These are phyloP conservation scores for Didymella keratinophila DNA, from an alignment of 2,329 filamentous ascomycete species.

Conservation along the genomic window DNA sequence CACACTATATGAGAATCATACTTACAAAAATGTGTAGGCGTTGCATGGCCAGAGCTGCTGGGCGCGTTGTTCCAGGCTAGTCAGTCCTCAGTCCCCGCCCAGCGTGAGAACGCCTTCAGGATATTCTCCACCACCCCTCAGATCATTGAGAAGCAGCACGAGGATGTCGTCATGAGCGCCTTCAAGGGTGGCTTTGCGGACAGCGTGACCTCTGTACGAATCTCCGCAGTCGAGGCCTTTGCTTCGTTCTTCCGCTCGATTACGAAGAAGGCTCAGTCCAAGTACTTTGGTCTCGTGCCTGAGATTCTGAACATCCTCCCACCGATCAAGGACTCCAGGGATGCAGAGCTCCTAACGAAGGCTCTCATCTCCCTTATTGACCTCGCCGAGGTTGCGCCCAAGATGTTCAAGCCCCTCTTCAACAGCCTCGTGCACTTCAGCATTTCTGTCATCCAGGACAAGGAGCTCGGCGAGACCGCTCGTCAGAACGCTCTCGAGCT, in stretches of 20 bases:
- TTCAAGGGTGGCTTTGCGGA: conserved; percentile 95
- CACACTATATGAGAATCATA: not conserved
- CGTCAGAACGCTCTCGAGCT: conserved; percentile 95
- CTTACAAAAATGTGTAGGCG: conserved; percentile 60
- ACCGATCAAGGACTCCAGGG: conserved; percentile 88
- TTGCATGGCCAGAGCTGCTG: conserved; percentile 89
- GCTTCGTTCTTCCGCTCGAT: conserved; percentile 94
- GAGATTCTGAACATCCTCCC: conserved; percentile 94
- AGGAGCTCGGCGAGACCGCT: conserved; percentile 87
- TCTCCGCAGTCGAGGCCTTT: conserved; percentile 96
- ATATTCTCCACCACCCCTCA: conserved; percentile 95
- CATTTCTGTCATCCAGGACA: conserved; percentile 92
- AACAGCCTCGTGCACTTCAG: conserved; percentile 91
- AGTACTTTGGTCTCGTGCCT: conserved; percentile 86
- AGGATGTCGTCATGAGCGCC: conserved; percentile 85
- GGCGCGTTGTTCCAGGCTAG: conserved; percentile 87
- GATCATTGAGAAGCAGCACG: conserved; percentile 95
- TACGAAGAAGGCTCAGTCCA: conserved; percentile 83
- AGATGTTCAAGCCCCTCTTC: conserved; percentile 98
- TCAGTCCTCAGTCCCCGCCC: conserved; percentile 80
- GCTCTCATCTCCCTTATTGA: conserved; percentile 92
- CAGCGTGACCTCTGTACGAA: conserved; percentile 80
- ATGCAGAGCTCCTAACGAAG: conserved; percentile 90
- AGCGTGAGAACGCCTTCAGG: conserved; percentile 91
- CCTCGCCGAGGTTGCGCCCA: conserved; percentile 89